These are phyloP conservation scores for Lentinula boryana DNA, from an alignment of 768 basidiomycete genomes.

Conservation along the genomic window DNA sequence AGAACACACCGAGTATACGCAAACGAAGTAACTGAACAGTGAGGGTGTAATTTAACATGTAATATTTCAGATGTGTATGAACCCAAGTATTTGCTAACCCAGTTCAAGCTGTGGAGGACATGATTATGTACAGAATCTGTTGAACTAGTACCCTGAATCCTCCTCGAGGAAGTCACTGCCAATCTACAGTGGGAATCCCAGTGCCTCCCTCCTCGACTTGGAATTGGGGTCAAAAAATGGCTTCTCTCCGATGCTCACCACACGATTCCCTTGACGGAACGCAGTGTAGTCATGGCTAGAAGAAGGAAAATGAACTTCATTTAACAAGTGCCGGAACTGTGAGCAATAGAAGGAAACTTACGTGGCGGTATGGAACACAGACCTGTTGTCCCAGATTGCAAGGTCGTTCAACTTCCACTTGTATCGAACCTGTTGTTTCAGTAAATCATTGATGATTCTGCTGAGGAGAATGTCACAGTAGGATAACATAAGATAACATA, in stretches of 20 bases:
- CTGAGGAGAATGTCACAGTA: neutral
- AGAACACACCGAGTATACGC: neutral
- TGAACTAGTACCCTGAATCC: too few species aligned
- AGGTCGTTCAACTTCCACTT: conserved; percentile 46
- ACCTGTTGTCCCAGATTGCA: conserved; percentile 60
- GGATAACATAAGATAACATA: conserved; percentile 1
- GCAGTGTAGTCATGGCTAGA: conserved; percentile 28
- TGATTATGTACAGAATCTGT: too few species aligned
- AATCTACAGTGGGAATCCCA: neutral
- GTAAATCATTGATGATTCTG: neutral
- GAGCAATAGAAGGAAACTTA: conserved; percentile 13
- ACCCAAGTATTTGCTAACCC: too few species aligned
- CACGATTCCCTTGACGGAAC: conserved; percentile 40
- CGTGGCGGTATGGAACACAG: conserved; percentile 43
- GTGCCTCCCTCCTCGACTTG: conserved; percentile 5
- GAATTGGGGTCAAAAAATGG: conserved; percentile 41
- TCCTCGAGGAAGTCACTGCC: neutral
- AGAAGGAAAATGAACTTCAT: neutral
- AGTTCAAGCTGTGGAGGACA: too few species aligned
- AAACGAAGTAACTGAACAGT: neutral
- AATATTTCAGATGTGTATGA: neutral
- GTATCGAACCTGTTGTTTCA: conserved; percentile 32
- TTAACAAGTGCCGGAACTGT: neutral
- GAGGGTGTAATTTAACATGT: neutral
- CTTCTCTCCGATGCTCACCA: conserved; percentile 47